phyloP scores from a whole-genome alignment of 176 grass and related monocot species.

The Puccinellia tenuiflora region DNA sequence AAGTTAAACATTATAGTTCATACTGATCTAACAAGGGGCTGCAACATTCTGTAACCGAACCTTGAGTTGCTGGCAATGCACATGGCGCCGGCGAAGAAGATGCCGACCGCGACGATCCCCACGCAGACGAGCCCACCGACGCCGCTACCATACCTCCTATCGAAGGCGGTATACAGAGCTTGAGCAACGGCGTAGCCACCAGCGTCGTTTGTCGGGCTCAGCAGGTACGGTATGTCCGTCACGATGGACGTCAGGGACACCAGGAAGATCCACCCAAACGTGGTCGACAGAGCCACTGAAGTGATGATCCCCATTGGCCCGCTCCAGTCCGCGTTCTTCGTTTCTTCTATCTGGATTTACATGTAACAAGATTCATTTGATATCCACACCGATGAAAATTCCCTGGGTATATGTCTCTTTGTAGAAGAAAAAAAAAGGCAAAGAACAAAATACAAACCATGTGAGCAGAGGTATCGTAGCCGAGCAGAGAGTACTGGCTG shows the following conservation, averaged over 20 bases:
- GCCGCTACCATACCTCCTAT: conserved; percentile 45
- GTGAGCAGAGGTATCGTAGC: conserved; percentile 67
- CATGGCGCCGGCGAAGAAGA: conserved; percentile 45
- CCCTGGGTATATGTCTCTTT: too few species aligned
- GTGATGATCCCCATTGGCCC: conserved; percentile 60
- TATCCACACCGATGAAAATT: background rate
- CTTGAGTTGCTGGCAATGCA: conserved; percentile 44
- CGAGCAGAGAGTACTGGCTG: conserved; percentile 55
- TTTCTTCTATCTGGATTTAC: conserved; percentile 50
- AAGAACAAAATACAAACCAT: conserved; percentile 32
- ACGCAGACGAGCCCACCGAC: conserved; percentile 49
- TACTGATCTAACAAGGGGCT: too few species aligned
- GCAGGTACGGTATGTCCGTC: conserved; percentile 50
- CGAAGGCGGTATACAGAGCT: conserved; percentile 43
- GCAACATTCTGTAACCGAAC: background rate
- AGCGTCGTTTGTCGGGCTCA: conserved; percentile 46
- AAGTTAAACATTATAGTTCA: too few species aligned
- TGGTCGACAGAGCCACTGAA: conserved; percentile 39
- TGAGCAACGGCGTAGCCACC: conserved; percentile 73
- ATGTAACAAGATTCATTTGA: background rate
- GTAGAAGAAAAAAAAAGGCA: too few species aligned
- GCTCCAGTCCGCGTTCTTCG: conserved; percentile 61
- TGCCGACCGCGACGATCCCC: conserved; percentile 40
- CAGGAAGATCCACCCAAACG: conserved; percentile 53
- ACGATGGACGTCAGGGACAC: conserved; percentile 46